Evolutionary conservation across 2,329 filamentous ascomycete species (phyloP), one percentile per base, ranked within the genome.

Genomic region (Fusarium clavum): DNA sequence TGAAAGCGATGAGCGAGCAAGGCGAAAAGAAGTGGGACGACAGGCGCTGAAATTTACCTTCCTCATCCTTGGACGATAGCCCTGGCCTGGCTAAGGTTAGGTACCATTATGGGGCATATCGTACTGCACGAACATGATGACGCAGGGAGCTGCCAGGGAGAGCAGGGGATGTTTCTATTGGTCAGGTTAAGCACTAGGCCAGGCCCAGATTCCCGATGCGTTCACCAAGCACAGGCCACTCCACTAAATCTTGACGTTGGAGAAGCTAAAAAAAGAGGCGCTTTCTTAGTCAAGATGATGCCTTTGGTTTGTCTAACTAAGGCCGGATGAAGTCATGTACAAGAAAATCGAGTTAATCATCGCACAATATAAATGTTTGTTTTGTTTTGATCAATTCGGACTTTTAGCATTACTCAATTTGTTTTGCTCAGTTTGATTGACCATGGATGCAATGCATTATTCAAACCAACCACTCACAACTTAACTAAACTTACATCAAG

Each of bases 401-500:
- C 1, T 6, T 12, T 38, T 12, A n/a, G 18, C 18, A n/a, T 12
- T n/a, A 7, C 10, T 38, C 18, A 2, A 9, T 44, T 54, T 25
- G n/a, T 41, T 46, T 62, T 24, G 5, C 27, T 25, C 27, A 8
- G 2, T 14, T 27, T 16, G 13, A 52, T 27, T 13, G 49, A 22
- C 49, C 18, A 52, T 18, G 8, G 30, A 38, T 38, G 4, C 13
- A 52, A 52, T 43, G 8, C 4, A 41, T 18, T 38, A 3, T 10
- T 14, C 6, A 30, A 8, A n/a, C 3, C 4, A 22, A 18, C 12
- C 25, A 54, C 45, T 62, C 59, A 85, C 30, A 87, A 67, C 67
- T 76, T 80, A 20, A 89, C 83, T 66, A 89, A 70, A 67, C 84
- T 87, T 48, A 89, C 86, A 70, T 87, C 79, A 61, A 89, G 75